Percentiles rank a stretch among this genome's conserved stretches.
Conservation (phyloP, 208 protist species). For the Leishmania braziliensis region DNA sequence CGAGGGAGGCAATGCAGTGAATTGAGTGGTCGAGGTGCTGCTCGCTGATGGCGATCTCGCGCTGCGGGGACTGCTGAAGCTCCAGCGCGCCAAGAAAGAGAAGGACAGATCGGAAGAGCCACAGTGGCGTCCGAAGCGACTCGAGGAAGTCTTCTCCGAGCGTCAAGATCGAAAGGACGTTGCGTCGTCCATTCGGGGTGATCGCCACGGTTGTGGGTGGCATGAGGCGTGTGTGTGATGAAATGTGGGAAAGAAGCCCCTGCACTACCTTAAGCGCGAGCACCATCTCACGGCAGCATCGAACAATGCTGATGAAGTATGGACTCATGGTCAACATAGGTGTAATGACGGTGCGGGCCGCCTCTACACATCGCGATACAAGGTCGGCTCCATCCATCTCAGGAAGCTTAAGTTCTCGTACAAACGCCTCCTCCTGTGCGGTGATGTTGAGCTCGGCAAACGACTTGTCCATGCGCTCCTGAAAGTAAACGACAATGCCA, state of each 20-base stretch:
- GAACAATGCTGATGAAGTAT: constrained; percentile 17
- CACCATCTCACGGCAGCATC: constrained; percentile 21
- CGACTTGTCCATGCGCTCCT: constrained; percentile 18
- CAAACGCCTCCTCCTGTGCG: constrained; percentile 8
- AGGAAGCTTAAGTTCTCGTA: neutral
- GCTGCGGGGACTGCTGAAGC: constrained; percentile 15
- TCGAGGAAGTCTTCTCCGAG: constrained; percentile 16
- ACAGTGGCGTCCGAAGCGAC: constrained; percentile 18
- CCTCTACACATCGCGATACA: constrained; percentile 15
- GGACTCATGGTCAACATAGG: constrained; percentile 19
- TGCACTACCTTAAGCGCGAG: constrained; percentile 18
- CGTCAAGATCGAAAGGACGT: constrained; percentile 1
- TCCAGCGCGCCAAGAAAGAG: constrained; percentile 33
- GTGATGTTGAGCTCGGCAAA: constrained; percentile 20
- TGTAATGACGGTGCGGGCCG: constrained; percentile 17
- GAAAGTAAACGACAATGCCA: constrained; percentile 27
- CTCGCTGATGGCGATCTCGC: constrained; percentile 3
- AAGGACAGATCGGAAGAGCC: constrained; percentile 26
- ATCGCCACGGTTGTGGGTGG: too few species aligned
- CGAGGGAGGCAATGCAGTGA: constrained; percentile 28
- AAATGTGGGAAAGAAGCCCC: constrained; percentile 16
- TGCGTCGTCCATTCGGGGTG: neutral
- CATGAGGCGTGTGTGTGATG: constrained; percentile 1
- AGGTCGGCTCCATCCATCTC: constrained; percentile 12
- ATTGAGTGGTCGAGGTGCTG: constrained; percentile 25